A percentile compares a stretch with the other conserved stretches of the same genome.
phyloP scores from a whole-genome alignment of 345 rosid species.

The Aquilaria malaccensis region DNA sequence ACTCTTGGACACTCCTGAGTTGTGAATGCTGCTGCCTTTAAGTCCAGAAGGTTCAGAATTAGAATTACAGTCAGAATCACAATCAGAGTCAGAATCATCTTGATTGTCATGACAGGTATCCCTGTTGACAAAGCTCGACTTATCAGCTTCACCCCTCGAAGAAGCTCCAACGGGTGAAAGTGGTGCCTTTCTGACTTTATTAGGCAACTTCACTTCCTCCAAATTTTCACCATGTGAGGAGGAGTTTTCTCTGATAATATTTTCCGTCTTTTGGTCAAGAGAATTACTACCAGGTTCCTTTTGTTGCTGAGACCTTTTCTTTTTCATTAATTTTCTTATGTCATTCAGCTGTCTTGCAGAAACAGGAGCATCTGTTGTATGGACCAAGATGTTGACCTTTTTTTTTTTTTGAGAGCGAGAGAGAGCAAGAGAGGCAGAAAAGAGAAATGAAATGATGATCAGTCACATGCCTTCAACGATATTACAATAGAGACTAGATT shows the following conservation, averaged over 20 bases:
- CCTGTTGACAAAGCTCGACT: slow-evolving; percentile 16
- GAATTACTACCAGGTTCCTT: slow-evolving; percentile 16
- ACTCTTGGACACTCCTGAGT: slow-evolving; percentile 29
- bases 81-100: slow-evolving; percentile 28
- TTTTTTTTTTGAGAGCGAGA: no score
- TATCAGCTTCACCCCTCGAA: slow-evolving; percentile 18
- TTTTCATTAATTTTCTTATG: slow-evolving; percentile 62
- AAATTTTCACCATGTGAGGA: slow-evolving; percentile 19
- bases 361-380: slow-evolving; percentile 63
- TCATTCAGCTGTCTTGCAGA: slow-evolving; percentile 73
- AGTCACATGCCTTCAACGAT: no score
- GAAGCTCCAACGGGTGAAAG: slow-evolving; percentile 34
- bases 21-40: slow-evolving; percentile 20
- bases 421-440: no score
- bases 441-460: no score
- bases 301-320: slow-evolving; percentile 36
- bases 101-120: slow-evolving; percentile 23
- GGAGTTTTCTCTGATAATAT: slow-evolving; percentile 21
- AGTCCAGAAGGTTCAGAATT: slow-evolving; percentile 36
- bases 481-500: no score
- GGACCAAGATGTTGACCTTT: slow-evolving; percentile 84
- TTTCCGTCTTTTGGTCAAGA: slow-evolving; percentile 19
- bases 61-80: slow-evolving; percentile 46
- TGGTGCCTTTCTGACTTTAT: slow-evolving; percentile 25
- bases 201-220: slow-evolving; percentile 24